These are phyloP conservation scores for Rhytidiadelphus loreus DNA, from an alignment of 225 moss, liverwort and hornwort genomes.

Conservation along the genomic window DNA sequence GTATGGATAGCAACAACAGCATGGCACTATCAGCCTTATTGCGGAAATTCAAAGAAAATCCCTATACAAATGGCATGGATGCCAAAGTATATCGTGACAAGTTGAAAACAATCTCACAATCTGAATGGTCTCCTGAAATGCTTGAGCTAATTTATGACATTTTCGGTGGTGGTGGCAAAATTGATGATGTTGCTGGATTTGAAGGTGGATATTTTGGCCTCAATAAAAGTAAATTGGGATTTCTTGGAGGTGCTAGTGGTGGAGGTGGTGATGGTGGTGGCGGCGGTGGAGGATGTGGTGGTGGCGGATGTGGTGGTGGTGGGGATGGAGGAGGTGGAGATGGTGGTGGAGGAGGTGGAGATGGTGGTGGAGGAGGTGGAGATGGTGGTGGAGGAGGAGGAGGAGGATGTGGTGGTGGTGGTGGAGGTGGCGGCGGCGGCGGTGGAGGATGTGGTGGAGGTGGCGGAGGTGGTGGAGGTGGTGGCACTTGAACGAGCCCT, in stretches of 20 bases:
- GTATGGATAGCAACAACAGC: background rate
- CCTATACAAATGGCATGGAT: background rate
- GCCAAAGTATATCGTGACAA: background rate
- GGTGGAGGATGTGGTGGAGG: fast-evolving
- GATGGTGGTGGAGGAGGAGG: fast-evolving
- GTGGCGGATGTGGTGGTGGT: background rate
- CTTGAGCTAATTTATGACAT: background rate
- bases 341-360: fast-evolving
- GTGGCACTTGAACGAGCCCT: background rate
- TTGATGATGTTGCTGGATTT: background rate
- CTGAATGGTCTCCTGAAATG: background rate
- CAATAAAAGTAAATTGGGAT: background rate
- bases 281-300: fast-evolving
- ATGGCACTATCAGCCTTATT: background rate
- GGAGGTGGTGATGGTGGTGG: background rate
- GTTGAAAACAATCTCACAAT: background rate
- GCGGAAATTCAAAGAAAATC: background rate
- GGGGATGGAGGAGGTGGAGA: background rate
- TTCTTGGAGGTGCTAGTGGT: background rate
- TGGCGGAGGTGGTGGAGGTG: fast-evolving
- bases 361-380: background rate
- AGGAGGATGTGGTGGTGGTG: fast-evolving
- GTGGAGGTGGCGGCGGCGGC: background rate
- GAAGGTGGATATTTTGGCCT: background rate
- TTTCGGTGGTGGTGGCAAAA: background rate